phyloP scores from a whole-genome alignment of 352 stramenopile species.

The Thraustotheca clavata region DNA sequence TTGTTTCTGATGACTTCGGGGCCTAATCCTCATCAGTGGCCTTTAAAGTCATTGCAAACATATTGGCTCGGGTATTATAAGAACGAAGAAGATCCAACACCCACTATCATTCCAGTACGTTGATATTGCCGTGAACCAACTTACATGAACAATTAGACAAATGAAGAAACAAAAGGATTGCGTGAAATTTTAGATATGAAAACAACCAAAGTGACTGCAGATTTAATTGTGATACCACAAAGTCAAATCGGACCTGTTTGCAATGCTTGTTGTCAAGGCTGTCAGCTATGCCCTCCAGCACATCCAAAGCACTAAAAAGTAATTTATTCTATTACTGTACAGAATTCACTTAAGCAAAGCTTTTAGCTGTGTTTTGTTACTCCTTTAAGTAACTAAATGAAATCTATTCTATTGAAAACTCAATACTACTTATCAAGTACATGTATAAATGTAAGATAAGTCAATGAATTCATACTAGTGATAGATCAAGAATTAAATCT shows the following conservation, averaged over 20 bases:
- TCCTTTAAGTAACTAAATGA: too few relatives aligned
- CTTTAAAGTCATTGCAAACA: slow-evolving; percentile 48
- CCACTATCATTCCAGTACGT: slow-evolving; percentile 35
- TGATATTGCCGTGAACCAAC: not conserved
- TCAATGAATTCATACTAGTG: too few relatives aligned
- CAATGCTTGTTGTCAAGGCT: slow-evolving; percentile 55
- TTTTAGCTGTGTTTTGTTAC: too few relatives aligned
- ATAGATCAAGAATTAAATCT: too few relatives aligned
- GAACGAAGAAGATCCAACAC: slow-evolving; percentile 32
- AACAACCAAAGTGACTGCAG: slow-evolving; percentile 25
- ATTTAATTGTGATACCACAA: slow-evolving; percentile 66
- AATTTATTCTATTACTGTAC: too few relatives aligned
- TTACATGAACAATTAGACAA: not conserved
- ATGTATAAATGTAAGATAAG: too few relatives aligned
- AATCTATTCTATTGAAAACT: too few relatives aligned
- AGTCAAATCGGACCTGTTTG: slow-evolving; percentile 71
- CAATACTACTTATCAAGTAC: too few relatives aligned
- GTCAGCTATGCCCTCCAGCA: slow-evolving; percentile 32
- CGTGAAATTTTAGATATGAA: slow-evolving; percentile 19
- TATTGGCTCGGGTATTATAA: slow-evolving; percentile 70
- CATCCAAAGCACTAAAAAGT: not conserved
- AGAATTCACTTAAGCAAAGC: too few relatives aligned
- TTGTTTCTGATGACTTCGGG: slow-evolving; percentile 48
- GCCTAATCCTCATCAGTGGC: slow-evolving; percentile 56
- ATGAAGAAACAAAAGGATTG: not conserved